Conservation (phyloP, 2,329 filamentous ascomycete genomes). For the Ophiostoma fasciatum region DNA sequence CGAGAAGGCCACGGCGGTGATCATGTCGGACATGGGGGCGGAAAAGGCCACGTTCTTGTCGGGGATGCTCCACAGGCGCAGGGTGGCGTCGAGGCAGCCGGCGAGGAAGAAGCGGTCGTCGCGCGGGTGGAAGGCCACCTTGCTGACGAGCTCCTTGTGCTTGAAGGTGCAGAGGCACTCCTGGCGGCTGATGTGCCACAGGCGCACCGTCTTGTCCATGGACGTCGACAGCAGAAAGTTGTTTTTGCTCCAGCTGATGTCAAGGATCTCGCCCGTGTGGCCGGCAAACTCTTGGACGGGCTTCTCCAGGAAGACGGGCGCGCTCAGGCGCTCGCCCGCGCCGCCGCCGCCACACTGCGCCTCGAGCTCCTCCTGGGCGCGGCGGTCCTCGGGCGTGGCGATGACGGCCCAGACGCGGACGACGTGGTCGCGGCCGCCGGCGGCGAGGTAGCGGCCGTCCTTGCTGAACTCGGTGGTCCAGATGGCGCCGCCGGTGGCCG, state of each 20-base stretch:
- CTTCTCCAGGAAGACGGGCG: slow-evolving; percentile 75
- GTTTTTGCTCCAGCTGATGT: slow-evolving; percentile 98
- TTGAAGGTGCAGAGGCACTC: slow-evolving; percentile 91
- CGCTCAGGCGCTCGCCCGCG: slow-evolving; percentile 53
- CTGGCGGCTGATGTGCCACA: slow-evolving; percentile 78
- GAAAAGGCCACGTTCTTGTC: slow-evolving; percentile 86
- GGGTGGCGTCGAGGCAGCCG: slow-evolving; percentile 74
- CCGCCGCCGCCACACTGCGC: slow-evolving; percentile 27
- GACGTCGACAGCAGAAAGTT: slow-evolving; percentile 91
- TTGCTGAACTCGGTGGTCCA: slow-evolving; percentile 91
- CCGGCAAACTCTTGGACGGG: slow-evolving; percentile 68
- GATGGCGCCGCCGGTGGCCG: slow-evolving; percentile 47
- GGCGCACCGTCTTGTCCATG: slow-evolving; percentile 91
- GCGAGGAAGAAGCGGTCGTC: slow-evolving; percentile 96
- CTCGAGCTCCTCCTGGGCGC: slow-evolving; percentile 57
- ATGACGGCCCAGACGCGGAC: slow-evolving; percentile 85
- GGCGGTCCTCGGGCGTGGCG: slow-evolving; percentile 64
- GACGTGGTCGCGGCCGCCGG: slow-evolving; percentile 77
- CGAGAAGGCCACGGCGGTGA: slow-evolving; percentile 86
- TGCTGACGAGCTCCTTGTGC: slow-evolving; percentile 89
- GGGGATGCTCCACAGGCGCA: slow-evolving; percentile 91
- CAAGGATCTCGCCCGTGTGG: slow-evolving; percentile 74
- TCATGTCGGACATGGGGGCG: slow-evolving; percentile 64
- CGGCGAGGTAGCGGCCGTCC: slow-evolving; percentile 80
- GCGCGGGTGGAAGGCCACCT: slow-evolving; percentile 82